phyloP scores from a whole-genome alignment of 768 basidiomycete species.

The Leccinum ochraceum region DNA sequence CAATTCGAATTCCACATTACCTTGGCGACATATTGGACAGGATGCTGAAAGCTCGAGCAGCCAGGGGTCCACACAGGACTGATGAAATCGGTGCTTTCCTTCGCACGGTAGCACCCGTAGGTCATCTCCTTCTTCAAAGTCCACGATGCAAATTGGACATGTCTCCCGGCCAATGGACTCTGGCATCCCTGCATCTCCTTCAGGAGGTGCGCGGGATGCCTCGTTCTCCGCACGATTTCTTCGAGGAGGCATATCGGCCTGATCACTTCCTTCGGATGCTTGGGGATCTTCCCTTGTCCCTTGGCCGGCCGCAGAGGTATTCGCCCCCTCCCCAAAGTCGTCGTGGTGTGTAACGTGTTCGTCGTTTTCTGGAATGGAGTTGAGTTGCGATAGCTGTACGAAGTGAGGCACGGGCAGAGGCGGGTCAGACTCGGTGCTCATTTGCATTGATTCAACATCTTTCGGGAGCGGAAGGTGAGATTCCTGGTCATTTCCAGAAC shows the following conservation, averaged over 20 bases:
- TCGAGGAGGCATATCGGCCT: constrained; percentile 2
- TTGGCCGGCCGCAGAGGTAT: background rate
- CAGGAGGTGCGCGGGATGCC: constrained; percentile 1
- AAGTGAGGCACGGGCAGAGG: constrained; percentile 8
- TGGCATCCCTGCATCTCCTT: constrained; percentile 48
- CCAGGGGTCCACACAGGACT: constrained; percentile 91
- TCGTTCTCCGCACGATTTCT: background rate
- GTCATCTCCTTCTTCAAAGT: constrained; percentile 94
- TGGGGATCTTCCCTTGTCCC: constrained; percentile 4
- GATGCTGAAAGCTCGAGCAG: constrained; percentile 85
- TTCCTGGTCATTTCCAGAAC: constrained; percentile 29
- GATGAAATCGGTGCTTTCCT: constrained; percentile 88
- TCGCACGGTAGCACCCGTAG: constrained; percentile 89
- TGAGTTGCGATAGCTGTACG: constrained; percentile 14
- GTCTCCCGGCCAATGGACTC: constrained; percentile 77
- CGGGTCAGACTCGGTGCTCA: background rate
- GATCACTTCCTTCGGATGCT: constrained; percentile 9
- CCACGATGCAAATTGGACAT: constrained; percentile 93
- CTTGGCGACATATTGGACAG: constrained; percentile 92
- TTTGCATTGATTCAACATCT: constrained; percentile 33
- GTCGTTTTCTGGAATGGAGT: background rate
- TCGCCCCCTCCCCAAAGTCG: background rate
- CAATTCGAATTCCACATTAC: constrained; percentile 39
- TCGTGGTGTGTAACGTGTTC: background rate
- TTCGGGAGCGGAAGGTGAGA: constrained; percentile 21